phyloP scores from a whole-genome alignment of 305 asterid species.

The Fraxinus ornus region DNA sequence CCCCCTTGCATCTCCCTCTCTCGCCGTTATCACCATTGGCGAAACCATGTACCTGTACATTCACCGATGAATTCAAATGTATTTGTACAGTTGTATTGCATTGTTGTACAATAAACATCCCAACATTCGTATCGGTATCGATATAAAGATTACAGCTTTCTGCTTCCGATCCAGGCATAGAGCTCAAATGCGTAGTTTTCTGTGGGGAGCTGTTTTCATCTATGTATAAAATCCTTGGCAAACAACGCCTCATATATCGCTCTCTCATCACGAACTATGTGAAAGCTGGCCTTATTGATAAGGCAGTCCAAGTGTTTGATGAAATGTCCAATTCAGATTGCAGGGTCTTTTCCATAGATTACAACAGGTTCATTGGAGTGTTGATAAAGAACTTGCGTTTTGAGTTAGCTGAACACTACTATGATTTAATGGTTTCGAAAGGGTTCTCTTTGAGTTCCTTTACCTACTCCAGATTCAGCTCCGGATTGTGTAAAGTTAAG shows the following conservation, averaged over 20 bases:
- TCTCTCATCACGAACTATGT: conserved; percentile 62
- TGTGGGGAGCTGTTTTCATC: conserved; percentile 44
- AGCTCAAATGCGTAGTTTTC: conserved; percentile 63
- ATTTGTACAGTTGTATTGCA: conserved; percentile 5
- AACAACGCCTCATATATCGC: conserved; percentile 75
- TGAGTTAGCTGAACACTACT: conserved; percentile 64
- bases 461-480: conserved; percentile 83
- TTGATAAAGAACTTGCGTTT: conserved; percentile 59
- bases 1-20: conserved; percentile 25
- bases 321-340: too few relatives aligned
- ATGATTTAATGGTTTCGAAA: conserved; percentile 50
- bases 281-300: conserved; percentile 41
- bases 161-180: conserved; percentile 15
- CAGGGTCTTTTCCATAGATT: too few relatives aligned
- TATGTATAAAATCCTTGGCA: conserved; percentile 80
- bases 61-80: not conserved
- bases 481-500: conserved; percentile 75
- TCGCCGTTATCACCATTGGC: conserved; percentile 35
- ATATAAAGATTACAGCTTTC: not conserved
- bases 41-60: conserved; percentile 18
- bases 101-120: conserved; percentile 5
- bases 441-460: conserved; percentile 81
- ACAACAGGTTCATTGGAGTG: conserved; percentile 62
- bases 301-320: too few relatives aligned
- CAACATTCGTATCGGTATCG: not conserved